Evolutionary conservation across 345 rosid genomes (phyloP), one percentile per base, ranked within the genome.

Genomic region (Noccaea bulbosa): DNA sequence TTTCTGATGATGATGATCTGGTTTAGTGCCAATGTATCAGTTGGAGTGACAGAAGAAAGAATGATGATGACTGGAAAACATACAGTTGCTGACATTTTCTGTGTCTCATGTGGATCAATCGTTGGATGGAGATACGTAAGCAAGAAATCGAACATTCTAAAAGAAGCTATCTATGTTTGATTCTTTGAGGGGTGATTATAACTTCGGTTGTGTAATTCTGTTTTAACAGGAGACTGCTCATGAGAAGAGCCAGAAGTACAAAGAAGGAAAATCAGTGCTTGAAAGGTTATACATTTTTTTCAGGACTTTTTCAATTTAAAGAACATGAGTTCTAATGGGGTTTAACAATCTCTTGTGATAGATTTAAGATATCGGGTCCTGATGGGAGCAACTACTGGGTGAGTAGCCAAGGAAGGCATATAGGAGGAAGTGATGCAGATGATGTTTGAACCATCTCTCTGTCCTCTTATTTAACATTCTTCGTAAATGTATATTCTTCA

Each of bases 111-210:
- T 63, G 99, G 99, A 69, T 90, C 99, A 11, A 88, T 89, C 60
- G 96, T 94, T 12, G 99, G 98, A 30, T 94, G 98, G 99, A 94
- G 68, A 89, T 94, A 94, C 40, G 98, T 94, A 88, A 94, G 96
- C 76, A 60, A 61, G 48, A 54, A 14, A 46, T 16, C 5, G 0
- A 22, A 45, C 47, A 9, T 44, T 10, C 1, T n/a, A 2, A 34
- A 54, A 46, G 8, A 64, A 34, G 55, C 2, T 59, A 49, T 33
- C 50, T 3, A 8, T 5, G 14, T 53, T 70, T 32, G 30, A n/a
- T 33, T 60, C 46, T 41, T 17, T n/a, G 17, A 17, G 20, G 20
- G 4, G 39, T 51, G 9, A 30, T 40, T 38, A 20, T 50, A 34
- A 11, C 41, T 12, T 37, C 7, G 39, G 35, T 43, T 76, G 16